These are phyloP conservation scores for Phytophthora sansomeana DNA, from an alignment of 352 stramenopile species.

Conservation along the genomic window DNA sequence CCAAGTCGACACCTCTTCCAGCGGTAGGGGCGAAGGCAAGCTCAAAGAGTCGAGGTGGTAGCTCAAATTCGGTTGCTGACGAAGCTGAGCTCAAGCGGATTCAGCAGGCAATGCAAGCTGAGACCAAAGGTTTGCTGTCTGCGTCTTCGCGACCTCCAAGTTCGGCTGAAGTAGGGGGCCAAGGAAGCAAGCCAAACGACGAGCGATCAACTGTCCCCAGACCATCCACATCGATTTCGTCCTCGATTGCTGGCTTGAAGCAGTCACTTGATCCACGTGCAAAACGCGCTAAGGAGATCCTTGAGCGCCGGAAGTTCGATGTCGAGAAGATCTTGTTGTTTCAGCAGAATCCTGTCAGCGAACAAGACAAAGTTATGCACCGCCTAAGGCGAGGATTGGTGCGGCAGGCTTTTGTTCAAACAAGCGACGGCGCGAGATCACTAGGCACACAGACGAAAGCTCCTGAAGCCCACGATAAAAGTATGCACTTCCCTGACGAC, in stretches of 20 bases:
- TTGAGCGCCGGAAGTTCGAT: slow-evolving; percentile 69
- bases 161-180: slow-evolving; percentile 18
- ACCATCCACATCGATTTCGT: slow-evolving; percentile 48
- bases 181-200: slow-evolving; percentile 10
- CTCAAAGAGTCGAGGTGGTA: slow-evolving; percentile 30
- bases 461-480: slow-evolving; percentile 46
- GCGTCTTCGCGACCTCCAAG: slow-evolving; percentile 39
- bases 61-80: slow-evolving; percentile 11
- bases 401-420: slow-evolving; percentile 65
- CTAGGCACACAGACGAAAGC: slow-evolving; percentile 63
- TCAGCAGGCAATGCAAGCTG: slow-evolving; percentile 65
- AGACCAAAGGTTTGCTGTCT: slow-evolving; percentile 57
- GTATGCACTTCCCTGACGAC: slow-evolving; percentile 83
- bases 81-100: slow-evolving; percentile 62
- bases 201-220: slow-evolving; percentile 5
- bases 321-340: slow-evolving; percentile 77
- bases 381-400: slow-evolving; percentile 59
- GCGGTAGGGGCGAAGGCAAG: slow-evolving; percentile 20
- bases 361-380: slow-evolving; percentile 64
- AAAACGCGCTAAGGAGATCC: slow-evolving; percentile 66
- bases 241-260: slow-evolving; percentile 79
- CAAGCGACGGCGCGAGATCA: slow-evolving; percentile 62
- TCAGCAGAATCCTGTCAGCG: slow-evolving; percentile 61
- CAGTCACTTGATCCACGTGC: slow-evolving; percentile 71
- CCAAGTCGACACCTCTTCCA: slow-evolving; percentile 32